Evolutionary conservation across 768 basidiomycete genomes (phyloP).

Genomic region (Leccinum longicurvipes): DNA sequence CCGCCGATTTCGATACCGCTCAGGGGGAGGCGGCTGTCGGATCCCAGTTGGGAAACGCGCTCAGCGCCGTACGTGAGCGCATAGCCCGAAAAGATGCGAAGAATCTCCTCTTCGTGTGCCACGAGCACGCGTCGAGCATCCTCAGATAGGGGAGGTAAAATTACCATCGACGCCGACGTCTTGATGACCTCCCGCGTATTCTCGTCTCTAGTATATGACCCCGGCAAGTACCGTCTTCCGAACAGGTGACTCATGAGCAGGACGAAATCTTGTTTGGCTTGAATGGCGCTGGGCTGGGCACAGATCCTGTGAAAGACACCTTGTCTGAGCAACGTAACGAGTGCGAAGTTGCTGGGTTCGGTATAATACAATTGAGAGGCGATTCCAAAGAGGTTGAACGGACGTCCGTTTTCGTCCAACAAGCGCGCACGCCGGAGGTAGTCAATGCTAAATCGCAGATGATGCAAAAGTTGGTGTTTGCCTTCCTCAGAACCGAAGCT

Average conservation of each 20-base stretch:
- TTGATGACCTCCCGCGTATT: slow-evolving; percentile 35
- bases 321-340: slow-evolving; percentile 52
- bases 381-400: slow-evolving; percentile 54
- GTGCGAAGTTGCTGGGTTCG: slow-evolving; percentile 68
- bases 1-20: slow-evolving; percentile 33
- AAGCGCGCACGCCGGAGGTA: slow-evolving; percentile 59
- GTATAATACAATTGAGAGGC: slow-evolving; percentile 58
- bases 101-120: slow-evolving; percentile 47
- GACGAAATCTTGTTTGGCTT: slow-evolving; percentile 50
- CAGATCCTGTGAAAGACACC: slow-evolving; percentile 62
- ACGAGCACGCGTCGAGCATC: slow-evolving; percentile 40
- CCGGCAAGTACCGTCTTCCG: slow-evolving; percentile 53
- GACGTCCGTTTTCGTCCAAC: slow-evolving; percentile 50
- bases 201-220: slow-evolving; percentile 37
- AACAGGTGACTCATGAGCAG: slow-evolving; percentile 63
- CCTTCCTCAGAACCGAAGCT: slow-evolving; percentile 55
- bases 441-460: slow-evolving; percentile 68
- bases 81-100: slow-evolving; percentile 54
- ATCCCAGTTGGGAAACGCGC: slow-evolving; percentile 35
- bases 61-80: slow-evolving; percentile 47
- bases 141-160: slow-evolving; percentile 48
- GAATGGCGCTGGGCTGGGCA: slow-evolving; percentile 32
- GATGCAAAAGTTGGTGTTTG: slow-evolving; percentile 57
- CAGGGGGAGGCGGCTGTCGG: slow-evolving; percentile 48
- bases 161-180: slow-evolving; percentile 53